Base-by-base conservation (phyloP, 805 yeast species). In the Hyphopichia homilentoma region DNA sequence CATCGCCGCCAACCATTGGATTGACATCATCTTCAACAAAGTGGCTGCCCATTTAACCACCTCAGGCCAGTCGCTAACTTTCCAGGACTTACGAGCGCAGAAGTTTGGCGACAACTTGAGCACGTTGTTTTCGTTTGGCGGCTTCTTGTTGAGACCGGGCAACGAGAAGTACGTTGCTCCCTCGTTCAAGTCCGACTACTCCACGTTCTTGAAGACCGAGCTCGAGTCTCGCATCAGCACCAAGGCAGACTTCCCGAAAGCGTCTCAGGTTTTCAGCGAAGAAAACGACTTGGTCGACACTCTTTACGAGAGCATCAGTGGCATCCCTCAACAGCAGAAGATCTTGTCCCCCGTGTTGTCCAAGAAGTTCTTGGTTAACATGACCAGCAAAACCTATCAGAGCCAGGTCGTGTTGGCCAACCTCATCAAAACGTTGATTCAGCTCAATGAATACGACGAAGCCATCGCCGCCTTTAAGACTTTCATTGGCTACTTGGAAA, bases 381-480 rank as follows among this genome's bases (percentile, higher is more conserved):
- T 53, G 30, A 45, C 60, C 2, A 45, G 50, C 15, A 58, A 53
- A 27, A 55, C 70, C 1, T 67, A 57, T 39, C 71, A 65, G 36
- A 60, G 64, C 41, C 58, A 56, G 32, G 36, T 45, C 2, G 56
- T 66, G n/a, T 47, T 65, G 16, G 41, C 52, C 7, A 53, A 52
- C 32, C 50, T 57, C 26, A 55, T 66, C 17, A 45, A 52, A 27
- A 44, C 57, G 1, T 49, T 65, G 27, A 40, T 65, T 13, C 61
- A 59, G 12, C 41, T 54, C 30, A 43, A 50, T 6, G 70, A 66
- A 36, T 60, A 52, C 37, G 73, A 67, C 35, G 72, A 67, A 39
- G 73, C 72, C 1, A 48, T 59, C 32, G 68, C 68, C 6, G 70
- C 70, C 0, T 57, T 65, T 35, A 57, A 56, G 21, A 64, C 71